These are phyloP conservation scores for Ganoderma multipileum DNA, from an alignment of 1,284 basidiomycete species.

Conservation along the genomic window DNA sequence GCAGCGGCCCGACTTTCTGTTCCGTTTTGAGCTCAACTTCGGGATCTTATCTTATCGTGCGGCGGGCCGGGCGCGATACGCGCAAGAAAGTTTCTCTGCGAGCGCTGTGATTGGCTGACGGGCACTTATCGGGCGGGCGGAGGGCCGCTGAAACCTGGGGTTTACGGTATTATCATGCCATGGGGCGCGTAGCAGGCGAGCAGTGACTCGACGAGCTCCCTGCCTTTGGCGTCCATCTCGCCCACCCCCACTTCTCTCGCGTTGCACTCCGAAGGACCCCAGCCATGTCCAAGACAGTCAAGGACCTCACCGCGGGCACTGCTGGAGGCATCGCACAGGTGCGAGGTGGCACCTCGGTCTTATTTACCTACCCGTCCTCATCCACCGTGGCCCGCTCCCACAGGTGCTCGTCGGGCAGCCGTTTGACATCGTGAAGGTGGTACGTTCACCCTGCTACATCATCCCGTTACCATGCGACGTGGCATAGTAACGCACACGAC, in stretches of 20 bases:
- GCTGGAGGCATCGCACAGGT: slow-evolving; percentile 91
- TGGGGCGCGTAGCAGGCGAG: neutral
- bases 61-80: neutral
- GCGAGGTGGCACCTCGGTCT: slow-evolving; percentile 18
- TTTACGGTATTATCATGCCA: neutral
- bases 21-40: neutral
- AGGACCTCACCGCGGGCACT: slow-evolving; percentile 87
- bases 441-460: slow-evolving; percentile 44
- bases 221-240: slow-evolving; percentile 13
- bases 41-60: slow-evolving; percentile 28
- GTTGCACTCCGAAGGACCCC: neutral
- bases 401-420: slow-evolving; percentile 93
- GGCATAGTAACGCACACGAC: slow-evolving; percentile 22
- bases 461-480: neutral
- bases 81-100: slow-evolving; percentile 21
- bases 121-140: neutral
- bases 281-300: slow-evolving; percentile 61
- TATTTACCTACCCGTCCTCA: slow-evolving; percentile 11
- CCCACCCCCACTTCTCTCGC: slow-evolving; percentile 8
- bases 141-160: neutral
- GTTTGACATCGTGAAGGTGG: slow-evolving; percentile 97
- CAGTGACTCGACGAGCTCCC: slow-evolving; percentile 29
- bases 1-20: neutral
- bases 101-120: slow-evolving; percentile 33
- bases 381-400: neutral